Evolutionary conservation across 2,329 filamentous ascomycete genomes (phyloP).

Genomic region (Leptographium galeiforme): DNA sequence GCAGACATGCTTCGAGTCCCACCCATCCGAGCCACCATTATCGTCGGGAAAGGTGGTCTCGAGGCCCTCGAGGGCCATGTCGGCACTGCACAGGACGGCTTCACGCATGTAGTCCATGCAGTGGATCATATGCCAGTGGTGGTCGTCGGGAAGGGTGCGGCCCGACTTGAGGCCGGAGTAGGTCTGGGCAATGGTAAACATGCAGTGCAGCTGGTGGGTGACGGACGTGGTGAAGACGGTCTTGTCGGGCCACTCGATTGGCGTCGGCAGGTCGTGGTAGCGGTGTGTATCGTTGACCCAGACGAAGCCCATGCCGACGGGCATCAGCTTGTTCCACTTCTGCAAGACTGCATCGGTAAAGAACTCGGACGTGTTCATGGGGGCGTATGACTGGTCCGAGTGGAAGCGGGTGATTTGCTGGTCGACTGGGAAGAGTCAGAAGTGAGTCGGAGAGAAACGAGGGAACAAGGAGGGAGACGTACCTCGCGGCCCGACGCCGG

Average conservation of each 20-base stretch:
- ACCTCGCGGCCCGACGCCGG: slow-evolving; percentile 22
- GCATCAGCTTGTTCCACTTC: slow-evolving; percentile 24
- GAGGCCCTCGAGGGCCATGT: slow-evolving; percentile 30
- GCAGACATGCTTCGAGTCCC: slow-evolving; percentile 34
- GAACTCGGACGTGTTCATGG: slow-evolving; percentile 22
- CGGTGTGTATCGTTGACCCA: slow-evolving; percentile 21
- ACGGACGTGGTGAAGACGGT: slow-evolving; percentile 24
- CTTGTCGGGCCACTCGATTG: slow-evolving; percentile 21
- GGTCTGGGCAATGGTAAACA: slow-evolving; percentile 26
- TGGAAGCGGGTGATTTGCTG: slow-evolving; percentile 20
- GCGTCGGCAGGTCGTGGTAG: slow-evolving; percentile 23
- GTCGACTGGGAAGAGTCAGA: slow-evolving; percentile 13
- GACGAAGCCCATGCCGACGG: slow-evolving; percentile 23
- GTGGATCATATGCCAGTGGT: slow-evolving; percentile 35
- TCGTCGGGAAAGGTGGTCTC: slow-evolving; percentile 33
- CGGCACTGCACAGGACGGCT: slow-evolving; percentile 31
- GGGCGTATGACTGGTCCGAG: slow-evolving; percentile 21
- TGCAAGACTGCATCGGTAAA: slow-evolving; percentile 20
- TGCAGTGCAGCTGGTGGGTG: slow-evolving; percentile 24
- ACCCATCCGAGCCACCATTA: slow-evolving; percentile 31
- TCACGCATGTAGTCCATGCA: slow-evolving; percentile 35
- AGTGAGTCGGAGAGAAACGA: neutral
- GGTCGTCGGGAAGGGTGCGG: slow-evolving; percentile 26
- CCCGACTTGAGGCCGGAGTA: slow-evolving; percentile 27
- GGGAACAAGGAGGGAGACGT: slow-evolving; percentile 1